Base-by-base conservation (phyloP, 805 yeast species). In the Priceomyces fermenticarens region DNA sequence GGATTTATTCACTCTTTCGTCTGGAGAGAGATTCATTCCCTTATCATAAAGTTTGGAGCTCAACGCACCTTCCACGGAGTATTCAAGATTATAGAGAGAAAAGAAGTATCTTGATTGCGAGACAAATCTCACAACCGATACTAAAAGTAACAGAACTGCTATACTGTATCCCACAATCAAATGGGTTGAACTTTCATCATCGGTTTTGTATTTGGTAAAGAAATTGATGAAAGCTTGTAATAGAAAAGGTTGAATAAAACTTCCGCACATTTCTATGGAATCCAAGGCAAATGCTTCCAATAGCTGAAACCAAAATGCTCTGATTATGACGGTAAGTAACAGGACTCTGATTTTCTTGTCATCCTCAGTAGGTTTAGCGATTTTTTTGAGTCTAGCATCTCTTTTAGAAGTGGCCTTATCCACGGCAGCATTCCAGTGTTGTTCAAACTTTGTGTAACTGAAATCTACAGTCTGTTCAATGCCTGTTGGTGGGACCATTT, bases 401-500 rank as follows among this genome's bases (percentile, higher is more conserved):
- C 40, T 30, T 39, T 40, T 36, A 26, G 17, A 25, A 30, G 42
- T 44, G n/a, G 54, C 47, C 10, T 42, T 44, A n/a, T 23, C 38
- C 4, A 51, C 43, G 8, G 53, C 50, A 10, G 29, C 30, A 3
- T 48, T 36, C 68, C 68, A 67, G 27, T 51, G 36, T 9, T 46
- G 44, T 13, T 49, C 37, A 39, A 67, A 56, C 26, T 25, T 38
- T 1, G 37, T 37, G 29, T 42, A 54, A 13, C 60, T 55, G 12
- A 35, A 46, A 17, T 51, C 52, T 36, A 46, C 42, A 20, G 38
- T 40, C 12, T 49, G 29, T 11, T 49, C 51, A 20, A 43, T 43
- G 2, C 45, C 46, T 43, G 38, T 50, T n/a, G 77, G 73, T 10
- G 96, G 96, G 37, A 91, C 72, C 58, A 89, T 96, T 2, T 70